Evolutionary conservation across 177 flowering plant genomes (phyloP), one percentile per base, ranked within the genome.

Genomic region (Vitis hybrid): DNA sequence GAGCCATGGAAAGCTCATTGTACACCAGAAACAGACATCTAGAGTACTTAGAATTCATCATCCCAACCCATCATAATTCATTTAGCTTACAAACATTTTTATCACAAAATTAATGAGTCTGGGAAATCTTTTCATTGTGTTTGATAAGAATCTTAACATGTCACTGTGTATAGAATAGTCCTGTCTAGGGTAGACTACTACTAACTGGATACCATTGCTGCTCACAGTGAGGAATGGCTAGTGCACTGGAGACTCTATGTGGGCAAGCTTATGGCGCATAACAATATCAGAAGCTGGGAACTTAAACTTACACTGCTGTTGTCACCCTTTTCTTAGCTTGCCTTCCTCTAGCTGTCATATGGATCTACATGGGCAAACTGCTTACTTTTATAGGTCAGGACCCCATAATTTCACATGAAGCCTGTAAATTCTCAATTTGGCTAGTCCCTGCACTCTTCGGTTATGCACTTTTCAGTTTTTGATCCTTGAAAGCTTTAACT

Each of bases 221-320:
- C 11, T 52, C 1, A 21, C 85, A 86, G 92, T 51, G 72, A 11
- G 93, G 91, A 51, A 82, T 89, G 91, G 80, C 88, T 1, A 67
- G 82, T 75, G 93, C 86, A 54, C 62, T 89, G 67, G 94, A 89
- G 70, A 86, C 94, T 19, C 65, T 85, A 21, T 77, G 86, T 68
- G 94, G 91, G 9, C 94, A 86, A 76, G 88, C 90, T 4, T 89
- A 77, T 81, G 94, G 94, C 55, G 94, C 91, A 56, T 34, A 80
- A 32, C 91, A 88, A 65, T 89, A 83, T 67, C 55, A 56, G n/a
- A 85, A 80, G 62, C 64, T 89, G 3, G 91, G 94, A 56, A 73
- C 61, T 30, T 81, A 85, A 6, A 76, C 74, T 7, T 81, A 86
- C 67, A 80, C 81, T 19, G 87, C 83, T 1, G 80, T 86, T 3